Percentiles rank a stretch among this genome's conserved stretches.
Evolutionary conservation across 441 rosid species (phyloP).

Genomic region (Eruca vesicaria): DNA sequence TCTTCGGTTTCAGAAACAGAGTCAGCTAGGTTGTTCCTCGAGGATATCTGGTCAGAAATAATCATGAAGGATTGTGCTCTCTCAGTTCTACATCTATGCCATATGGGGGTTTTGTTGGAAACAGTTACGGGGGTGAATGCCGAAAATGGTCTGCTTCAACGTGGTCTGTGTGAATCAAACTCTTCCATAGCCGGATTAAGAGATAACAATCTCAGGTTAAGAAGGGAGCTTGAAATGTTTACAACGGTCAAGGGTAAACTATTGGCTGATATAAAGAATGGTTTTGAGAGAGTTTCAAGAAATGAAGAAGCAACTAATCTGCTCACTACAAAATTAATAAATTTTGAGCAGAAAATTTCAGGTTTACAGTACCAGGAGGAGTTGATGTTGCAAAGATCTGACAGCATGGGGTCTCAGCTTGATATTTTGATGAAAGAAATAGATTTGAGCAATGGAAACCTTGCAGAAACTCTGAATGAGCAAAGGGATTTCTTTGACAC

Average conservation of each 20-base stretch:
- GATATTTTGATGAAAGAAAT: slow-evolving; percentile 74
- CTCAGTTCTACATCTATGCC: slow-evolving; percentile 91
- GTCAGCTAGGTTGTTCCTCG: slow-evolving; percentile 70
- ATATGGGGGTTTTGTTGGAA: slow-evolving; percentile 91
- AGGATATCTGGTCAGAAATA: slow-evolving; percentile 96
- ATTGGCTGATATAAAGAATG: slow-evolving; percentile 78
- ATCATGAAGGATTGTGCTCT: slow-evolving; percentile 91
- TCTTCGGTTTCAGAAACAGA: slow-evolving; percentile 60
- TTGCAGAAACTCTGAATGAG: slow-evolving; percentile 56
- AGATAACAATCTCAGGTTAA: slow-evolving; percentile 75
- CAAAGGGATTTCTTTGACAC: slow-evolving; percentile 49
- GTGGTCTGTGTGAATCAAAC: slow-evolving; percentile 75
- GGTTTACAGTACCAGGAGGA: slow-evolving; percentile 88
- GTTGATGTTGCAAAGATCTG: slow-evolving; percentile 85
- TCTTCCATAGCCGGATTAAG: slow-evolving; percentile 69
- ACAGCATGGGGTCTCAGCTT: slow-evolving; percentile 82
- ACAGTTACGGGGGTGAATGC: slow-evolving; percentile 80
- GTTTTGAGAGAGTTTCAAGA: slow-evolving; percentile 71
- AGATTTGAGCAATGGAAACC: slow-evolving; percentile 55
- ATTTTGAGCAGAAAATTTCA: slow-evolving; percentile 70
- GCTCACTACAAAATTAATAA: slow-evolving; percentile 57
- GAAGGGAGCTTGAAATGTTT: slow-evolving; percentile 83
- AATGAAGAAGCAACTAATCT: slow-evolving; percentile 83
- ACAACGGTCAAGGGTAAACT: slow-evolving; percentile 80
- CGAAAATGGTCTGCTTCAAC: slow-evolving; percentile 91